A percentile compares a stretch with the other conserved stretches of the same genome.
Evolutionary conservation across 306 rosid genomes (phyloP).

Genomic region (Medicago ruthenica): DNA sequence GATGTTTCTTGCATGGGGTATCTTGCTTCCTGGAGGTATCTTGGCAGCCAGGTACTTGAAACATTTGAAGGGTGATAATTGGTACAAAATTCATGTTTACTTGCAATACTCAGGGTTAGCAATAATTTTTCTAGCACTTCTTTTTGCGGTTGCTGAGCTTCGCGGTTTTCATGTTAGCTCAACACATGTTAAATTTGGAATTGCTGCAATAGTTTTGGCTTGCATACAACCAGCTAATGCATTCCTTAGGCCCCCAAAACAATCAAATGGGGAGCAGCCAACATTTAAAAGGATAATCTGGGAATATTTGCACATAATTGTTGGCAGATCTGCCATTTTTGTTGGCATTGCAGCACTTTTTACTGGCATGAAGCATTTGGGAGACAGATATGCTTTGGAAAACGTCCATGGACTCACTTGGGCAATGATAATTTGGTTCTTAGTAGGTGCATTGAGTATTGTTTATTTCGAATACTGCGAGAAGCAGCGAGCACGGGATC

Average conservation of each 20-base stretch:
- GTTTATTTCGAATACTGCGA: constrained; percentile 66
- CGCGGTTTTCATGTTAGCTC: constrained; percentile 77
- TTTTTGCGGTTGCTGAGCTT: constrained; percentile 94
- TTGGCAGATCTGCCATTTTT: constrained; percentile 76
- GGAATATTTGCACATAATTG: constrained; percentile 76
- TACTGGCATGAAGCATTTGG: constrained; percentile 92
- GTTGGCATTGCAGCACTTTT: constrained; percentile 76
- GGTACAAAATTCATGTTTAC: constrained; percentile 92
- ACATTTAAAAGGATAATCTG: constrained; percentile 68
- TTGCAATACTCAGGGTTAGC: constrained; percentile 89
- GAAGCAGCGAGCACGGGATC: constrained; percentile 53
- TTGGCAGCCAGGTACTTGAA: constrained; percentile 87
- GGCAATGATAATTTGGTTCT: constrained; percentile 80
- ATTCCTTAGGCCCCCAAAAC: constrained; percentile 64
- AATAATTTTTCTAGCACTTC: constrained; percentile 78
- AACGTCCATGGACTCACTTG: constrained; percentile 69
- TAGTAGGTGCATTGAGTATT: constrained; percentile 57
- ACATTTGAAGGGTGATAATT: constrained; percentile 90
- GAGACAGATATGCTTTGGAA: constrained; percentile 73
- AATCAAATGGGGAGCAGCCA: constrained; percentile 60
- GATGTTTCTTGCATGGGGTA: constrained; percentile 98
- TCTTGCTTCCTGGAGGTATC: constrained; percentile 88
- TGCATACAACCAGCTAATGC: constrained; percentile 83
- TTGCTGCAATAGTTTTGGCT: constrained; percentile 66
- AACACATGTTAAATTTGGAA: constrained; percentile 78